These are phyloP conservation scores for Acephala macrosclerotiorum DNA, from an alignment of 2,329 filamentous ascomycete species.

Conservation along the genomic window DNA sequence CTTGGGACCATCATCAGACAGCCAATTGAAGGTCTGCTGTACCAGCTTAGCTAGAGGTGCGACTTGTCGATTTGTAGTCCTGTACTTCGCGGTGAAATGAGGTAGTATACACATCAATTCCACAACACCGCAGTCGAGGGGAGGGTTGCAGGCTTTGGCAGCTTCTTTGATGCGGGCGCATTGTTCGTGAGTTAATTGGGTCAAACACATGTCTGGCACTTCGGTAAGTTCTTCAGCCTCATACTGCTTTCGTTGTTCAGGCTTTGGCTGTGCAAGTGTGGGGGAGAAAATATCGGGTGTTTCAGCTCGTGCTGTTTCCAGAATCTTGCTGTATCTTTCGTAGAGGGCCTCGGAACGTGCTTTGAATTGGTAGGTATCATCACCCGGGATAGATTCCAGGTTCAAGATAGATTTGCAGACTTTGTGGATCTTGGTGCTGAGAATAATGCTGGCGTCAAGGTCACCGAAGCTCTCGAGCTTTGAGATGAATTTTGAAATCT, in stretches of 20 bases:
- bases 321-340: constrained; percentile 10
- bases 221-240: neutral
- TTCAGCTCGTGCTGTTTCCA: neutral
- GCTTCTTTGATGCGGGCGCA: constrained; percentile 20
- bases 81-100: constrained; percentile 12
- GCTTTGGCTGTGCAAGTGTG: neutral
- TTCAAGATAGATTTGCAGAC: constrained; percentile 15
- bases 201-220: constrained; percentile 18
- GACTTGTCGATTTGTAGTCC: neutral
- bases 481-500: neutral
- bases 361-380: constrained; percentile 11
- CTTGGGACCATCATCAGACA: neutral
- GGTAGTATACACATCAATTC: constrained; percentile 29
- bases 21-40: neutral
- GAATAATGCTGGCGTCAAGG: constrained; percentile 4
- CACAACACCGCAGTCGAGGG: constrained; percentile 20
- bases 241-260: neutral
- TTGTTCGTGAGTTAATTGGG: constrained; percentile 23
- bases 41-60: neutral
- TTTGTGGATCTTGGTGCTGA: constrained; percentile 15
- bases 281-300: neutral
- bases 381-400: constrained; percentile 4
- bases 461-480: constrained; percentile 14
- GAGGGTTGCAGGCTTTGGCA: constrained; percentile 22
- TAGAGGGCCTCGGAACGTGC: neutral